phyloP scores from a whole-genome alignment of 106 monocot genomes.

The Narthecium ossifragum region DNA sequence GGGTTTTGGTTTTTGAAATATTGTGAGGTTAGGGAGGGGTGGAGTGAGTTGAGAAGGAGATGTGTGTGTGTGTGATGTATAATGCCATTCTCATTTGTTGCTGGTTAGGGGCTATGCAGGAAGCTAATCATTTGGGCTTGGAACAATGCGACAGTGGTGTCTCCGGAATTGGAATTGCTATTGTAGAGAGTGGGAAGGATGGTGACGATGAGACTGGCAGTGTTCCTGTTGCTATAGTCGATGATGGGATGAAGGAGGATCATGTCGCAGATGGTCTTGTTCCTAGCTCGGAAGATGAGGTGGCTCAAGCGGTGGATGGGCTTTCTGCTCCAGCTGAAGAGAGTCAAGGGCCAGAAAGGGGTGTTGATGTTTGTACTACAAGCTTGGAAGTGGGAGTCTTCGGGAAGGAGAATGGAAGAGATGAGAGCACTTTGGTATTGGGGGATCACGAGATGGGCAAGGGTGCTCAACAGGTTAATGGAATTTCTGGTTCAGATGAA shows the following conservation, averaged over 20 bases:
- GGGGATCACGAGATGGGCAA: constrained; percentile 3
- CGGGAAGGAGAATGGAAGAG: constrained; percentile 1
- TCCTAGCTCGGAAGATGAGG: neutral
- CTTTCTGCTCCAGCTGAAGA: constrained; percentile 7
- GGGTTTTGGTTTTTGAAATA: no score
- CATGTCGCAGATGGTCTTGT: neutral
- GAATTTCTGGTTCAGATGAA: constrained; percentile 5
- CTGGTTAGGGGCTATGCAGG: constrained; percentile 87
- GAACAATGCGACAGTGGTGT: constrained; percentile 17
- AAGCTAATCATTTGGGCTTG: constrained; percentile 22
- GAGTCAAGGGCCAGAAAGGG: neutral
- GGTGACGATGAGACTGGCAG: neutral
- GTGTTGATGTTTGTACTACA: neutral
- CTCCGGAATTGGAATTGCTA: neutral
- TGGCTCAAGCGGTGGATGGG: neutral
- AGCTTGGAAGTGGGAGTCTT: neutral
- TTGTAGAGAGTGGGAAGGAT: neutral
- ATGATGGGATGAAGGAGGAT: neutral
- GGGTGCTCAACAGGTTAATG: constrained; percentile 12
- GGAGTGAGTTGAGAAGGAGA: constrained; percentile 2
- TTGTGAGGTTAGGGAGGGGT: neutral
- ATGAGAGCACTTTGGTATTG: neutral
- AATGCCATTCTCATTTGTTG: constrained; percentile 71
- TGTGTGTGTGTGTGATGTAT: constrained; percentile 35
- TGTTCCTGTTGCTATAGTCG: neutral